phyloP scores from a whole-genome alignment of 768 basidiomycete species.

The Tulasnella sp. region DNA sequence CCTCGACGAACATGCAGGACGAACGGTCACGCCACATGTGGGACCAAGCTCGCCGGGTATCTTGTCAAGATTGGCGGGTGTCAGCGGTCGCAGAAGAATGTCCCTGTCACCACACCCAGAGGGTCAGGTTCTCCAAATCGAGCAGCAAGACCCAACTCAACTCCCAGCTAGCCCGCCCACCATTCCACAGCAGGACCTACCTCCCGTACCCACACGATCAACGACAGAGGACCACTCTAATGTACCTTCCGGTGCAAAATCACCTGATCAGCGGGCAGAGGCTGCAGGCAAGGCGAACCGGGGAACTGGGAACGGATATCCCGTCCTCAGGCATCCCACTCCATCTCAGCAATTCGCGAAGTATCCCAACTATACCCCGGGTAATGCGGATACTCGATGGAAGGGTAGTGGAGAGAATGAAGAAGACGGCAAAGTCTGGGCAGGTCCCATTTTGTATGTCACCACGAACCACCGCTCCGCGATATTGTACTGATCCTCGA shows the following conservation, averaged over 20 bases:
- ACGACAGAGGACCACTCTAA: neutral
- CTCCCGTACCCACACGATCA: neutral
- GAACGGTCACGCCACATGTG: neutral
- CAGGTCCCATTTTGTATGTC: conserved; percentile 22
- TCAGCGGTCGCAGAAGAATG: neutral
- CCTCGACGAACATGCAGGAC: conserved; percentile 3
- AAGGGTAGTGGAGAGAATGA: conserved; percentile 42
- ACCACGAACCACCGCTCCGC: neutral
- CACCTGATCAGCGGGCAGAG: neutral
- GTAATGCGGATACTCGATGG: conserved; percentile 54
- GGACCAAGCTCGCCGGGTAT: neutral
- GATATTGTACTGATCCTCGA: neutral
- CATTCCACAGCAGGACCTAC: neutral
- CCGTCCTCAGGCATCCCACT: conserved; percentile 46
- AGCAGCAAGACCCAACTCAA: neutral
- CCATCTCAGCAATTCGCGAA: conserved; percentile 49
- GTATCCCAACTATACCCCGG: conserved; percentile 68
- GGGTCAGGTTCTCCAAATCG: neutral
- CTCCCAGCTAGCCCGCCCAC: neutral
- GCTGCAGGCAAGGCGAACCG: neutral
- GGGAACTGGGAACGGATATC: conserved; percentile 29
- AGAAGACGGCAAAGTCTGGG: conserved; percentile 22
- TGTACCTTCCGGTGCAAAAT: neutral
- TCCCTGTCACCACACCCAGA: neutral
- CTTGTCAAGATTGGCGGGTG: neutral